phyloP scores from a whole-genome alignment of 1,284 basidiomycete genomes.

The Leccinum subfulvum region DNA sequence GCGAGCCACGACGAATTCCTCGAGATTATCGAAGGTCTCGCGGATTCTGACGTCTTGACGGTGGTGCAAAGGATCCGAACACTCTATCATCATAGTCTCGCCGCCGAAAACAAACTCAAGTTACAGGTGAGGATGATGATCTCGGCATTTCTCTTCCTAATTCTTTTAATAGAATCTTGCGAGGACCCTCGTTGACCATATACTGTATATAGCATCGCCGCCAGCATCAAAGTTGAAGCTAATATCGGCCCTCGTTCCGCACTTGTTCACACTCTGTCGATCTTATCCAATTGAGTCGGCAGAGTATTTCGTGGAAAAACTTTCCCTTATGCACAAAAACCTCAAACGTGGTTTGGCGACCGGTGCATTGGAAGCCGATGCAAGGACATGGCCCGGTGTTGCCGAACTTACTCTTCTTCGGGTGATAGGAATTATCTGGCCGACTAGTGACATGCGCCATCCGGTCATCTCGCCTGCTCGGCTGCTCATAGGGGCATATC shows the following conservation, averaged over 20 bases:
- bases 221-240: conserved; percentile 59
- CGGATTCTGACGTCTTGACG: conserved; percentile 72
- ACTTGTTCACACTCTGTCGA: conserved; percentile 78
- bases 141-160: conserved; percentile 9
- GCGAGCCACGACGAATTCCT: conserved; percentile 85
- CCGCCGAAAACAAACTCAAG: conserved; percentile 89
- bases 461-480: conserved; percentile 85
- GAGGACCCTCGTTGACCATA: conserved; percentile 88
- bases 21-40: conserved; percentile 70
- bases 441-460: conserved; percentile 93
- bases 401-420: conserved; percentile 84
- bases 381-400: conserved; percentile 87
- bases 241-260: conserved; percentile 75
- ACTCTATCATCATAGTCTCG: conserved; percentile 88
- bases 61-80: conserved; percentile 92
- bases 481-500: conserved; percentile 89
- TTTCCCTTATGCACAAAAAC: conserved; percentile 93
- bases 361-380: conserved; percentile 61
- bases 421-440: conserved; percentile 82
- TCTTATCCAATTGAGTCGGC: conserved; percentile 83
- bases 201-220: conserved; percentile 74
- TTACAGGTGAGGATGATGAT: conserved; percentile 61
- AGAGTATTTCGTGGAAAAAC: conserved; percentile 78
- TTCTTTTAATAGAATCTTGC: conserved; percentile 56
- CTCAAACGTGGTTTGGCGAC: conserved; percentile 79